Percentiles rank a stretch among this genome's conserved stretches.
Conservation (phyloP, 2,329 filamentous ascomycete genomes). For the Neonectria hederae region DNA sequence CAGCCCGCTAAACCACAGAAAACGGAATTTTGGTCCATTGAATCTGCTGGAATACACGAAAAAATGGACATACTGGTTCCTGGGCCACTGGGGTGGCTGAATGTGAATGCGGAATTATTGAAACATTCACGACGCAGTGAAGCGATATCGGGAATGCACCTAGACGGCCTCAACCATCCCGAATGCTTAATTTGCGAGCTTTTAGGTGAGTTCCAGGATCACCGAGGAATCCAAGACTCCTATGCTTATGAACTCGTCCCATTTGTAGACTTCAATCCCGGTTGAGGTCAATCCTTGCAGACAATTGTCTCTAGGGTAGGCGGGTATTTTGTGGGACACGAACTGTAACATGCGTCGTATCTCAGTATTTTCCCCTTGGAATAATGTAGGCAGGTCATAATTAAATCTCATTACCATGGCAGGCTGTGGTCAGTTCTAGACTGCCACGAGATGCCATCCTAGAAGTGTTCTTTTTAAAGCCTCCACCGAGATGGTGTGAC, state of each 20-base stretch:
- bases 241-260: neutral
- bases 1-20: neutral
- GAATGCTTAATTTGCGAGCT: neutral
- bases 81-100: no score
- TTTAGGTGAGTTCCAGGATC: neutral
- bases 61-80: neutral
- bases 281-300: neutral
- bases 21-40: neutral
- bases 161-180: neutral
- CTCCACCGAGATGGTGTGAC: constrained; percentile 15
- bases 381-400: neutral
- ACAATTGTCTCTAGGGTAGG: neutral
- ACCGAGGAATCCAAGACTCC: neutral
- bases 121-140: neutral
- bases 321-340: neutral
- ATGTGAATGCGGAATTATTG: no score
- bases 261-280: neutral
- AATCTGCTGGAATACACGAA: neutral
- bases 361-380: neutral
- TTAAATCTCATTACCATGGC: neutral
- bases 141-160: neutral
- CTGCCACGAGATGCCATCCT: constrained; percentile 12
- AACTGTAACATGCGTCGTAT: neutral
- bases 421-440: constrained; percentile 5
- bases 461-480: constrained; percentile 17